Evolutionary conservation across 2,329 filamentous ascomycete species (phyloP).

Genomic region (Paecilomyces dactylethromorphus): DNA sequence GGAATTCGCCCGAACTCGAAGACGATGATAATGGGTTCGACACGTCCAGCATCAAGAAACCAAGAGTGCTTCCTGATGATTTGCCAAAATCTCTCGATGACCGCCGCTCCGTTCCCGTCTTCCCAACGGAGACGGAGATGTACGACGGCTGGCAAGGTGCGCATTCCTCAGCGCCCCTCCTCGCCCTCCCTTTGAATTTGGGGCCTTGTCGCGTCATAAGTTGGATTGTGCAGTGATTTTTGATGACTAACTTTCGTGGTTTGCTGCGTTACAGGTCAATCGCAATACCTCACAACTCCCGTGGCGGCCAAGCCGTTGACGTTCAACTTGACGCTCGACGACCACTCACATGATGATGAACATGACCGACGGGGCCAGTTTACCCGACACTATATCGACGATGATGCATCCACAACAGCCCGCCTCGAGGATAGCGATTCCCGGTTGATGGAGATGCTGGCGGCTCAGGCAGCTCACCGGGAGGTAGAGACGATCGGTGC

Average conservation of each 20-base stretch:
- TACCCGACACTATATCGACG: constrained; percentile 17
- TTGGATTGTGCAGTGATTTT: not conserved
- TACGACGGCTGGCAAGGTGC: constrained; percentile 98
- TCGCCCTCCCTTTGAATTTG: not conserved
- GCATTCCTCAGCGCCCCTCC: constrained; percentile 19
- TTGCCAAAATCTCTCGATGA: constrained; percentile 90
- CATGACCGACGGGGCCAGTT: constrained; percentile 28
- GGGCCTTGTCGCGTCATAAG: not conserved
- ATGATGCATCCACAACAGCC: constrained; percentile 32
- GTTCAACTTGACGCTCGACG: constrained; percentile 80
- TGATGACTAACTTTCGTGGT: not conserved
- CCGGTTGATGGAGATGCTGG: constrained; percentile 90
- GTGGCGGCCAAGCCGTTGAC: constrained; percentile 75
- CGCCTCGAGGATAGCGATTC: constrained; percentile 71
- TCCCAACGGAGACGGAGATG: constrained; percentile 83
- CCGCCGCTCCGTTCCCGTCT: constrained; percentile 61
- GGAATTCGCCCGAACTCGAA: constrained; percentile 11
- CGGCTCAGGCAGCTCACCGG: constrained; percentile 81
- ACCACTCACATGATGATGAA: constrained; percentile 64
- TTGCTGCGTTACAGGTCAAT: constrained; percentile 61
- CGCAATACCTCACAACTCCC: constrained; percentile 85
- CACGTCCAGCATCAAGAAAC: constrained; percentile 10
- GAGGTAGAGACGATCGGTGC: constrained; percentile 62
- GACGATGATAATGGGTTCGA: constrained; percentile 3
- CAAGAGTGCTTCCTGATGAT: constrained; percentile 63